These are phyloP conservation scores for Trypethelium eluteriae DNA, from an alignment of 495 filamentous ascomycete species.

Conservation along the genomic window DNA sequence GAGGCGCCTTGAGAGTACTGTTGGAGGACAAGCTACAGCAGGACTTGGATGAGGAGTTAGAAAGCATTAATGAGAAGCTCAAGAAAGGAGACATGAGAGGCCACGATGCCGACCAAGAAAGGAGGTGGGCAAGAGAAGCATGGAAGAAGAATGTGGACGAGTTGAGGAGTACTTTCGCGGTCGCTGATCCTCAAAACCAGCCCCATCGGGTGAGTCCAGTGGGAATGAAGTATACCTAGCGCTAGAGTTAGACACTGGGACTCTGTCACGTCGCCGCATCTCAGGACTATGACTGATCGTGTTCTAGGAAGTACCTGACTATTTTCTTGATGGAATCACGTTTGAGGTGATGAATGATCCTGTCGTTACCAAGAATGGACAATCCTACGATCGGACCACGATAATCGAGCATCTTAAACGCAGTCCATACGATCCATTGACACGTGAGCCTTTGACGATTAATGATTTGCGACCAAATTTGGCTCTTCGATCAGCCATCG, in stretches of 20 bases:
- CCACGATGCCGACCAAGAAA: slow-evolving; percentile 45
- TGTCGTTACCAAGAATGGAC: slow-evolving; percentile 67
- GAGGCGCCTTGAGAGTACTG: slow-evolving; percentile 49
- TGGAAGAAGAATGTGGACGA: slow-evolving; percentile 54
- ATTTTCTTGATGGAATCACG: slow-evolving; percentile 80
- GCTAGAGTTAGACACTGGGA: background rate
- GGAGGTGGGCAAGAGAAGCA: slow-evolving; percentile 39
- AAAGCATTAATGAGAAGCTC: background rate
- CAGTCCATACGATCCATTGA: slow-evolving; percentile 70
- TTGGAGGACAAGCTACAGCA: slow-evolving; percentile 44
- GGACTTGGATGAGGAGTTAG: slow-evolving; percentile 39
- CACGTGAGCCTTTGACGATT: slow-evolving; percentile 60
- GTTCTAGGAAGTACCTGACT: slow-evolving; percentile 65
- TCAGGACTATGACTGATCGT: background rate
- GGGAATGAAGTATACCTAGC: background rate
- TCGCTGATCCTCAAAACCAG: slow-evolving; percentile 47
- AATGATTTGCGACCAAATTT: slow-evolving; percentile 78
- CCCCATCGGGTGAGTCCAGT: slow-evolving; percentile 41
- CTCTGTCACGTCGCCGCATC: background rate
- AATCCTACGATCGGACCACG: slow-evolving; percentile 82
- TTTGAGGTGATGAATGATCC: slow-evolving; percentile 90
- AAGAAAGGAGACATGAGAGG: slow-evolving; percentile 23
- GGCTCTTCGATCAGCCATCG: slow-evolving; percentile 72
- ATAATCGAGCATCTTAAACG: slow-evolving; percentile 78
- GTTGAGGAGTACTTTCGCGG: slow-evolving; percentile 54